Base-by-base conservation (phyloP, 2,329 filamentous ascomycete species). In the Berkeleyomyces rouxiae region DNA sequence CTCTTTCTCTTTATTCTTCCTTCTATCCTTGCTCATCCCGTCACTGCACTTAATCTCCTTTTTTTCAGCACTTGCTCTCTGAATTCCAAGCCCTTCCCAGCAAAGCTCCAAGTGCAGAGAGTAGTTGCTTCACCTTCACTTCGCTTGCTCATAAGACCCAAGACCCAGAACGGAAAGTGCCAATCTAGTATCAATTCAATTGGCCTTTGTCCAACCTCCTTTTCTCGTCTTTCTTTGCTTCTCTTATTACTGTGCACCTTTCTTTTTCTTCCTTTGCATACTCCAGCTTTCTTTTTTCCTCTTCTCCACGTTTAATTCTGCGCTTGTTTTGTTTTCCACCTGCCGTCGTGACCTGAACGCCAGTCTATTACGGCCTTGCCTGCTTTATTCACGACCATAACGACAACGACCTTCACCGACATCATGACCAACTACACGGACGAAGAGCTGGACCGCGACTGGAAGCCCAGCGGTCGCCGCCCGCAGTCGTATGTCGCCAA, bases 381-480 rank as follows among this genome's bases (percentile, higher is more conserved):
- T 16, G 42, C 37, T 47, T 42, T 58, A n/a, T 16, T 58, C n/a
- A 44, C 49, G 40, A 40, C 36, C 16, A 23, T 44, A 36, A 62
- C 60, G 51, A 44, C 60, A n/a, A 46, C 39, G 40, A 16, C 47
- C 59, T 42, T 51, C 59, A 55, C 36, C 60, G 31, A 68, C 68
- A 71, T 69, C 66, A 70, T 74, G 69, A 79, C 84, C 55, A 62
- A 59, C 57, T 65, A 51, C 49, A 64, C 65, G 67, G 85, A 88
- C 76, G 80, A 81, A 67, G 85, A 88, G 71, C 80, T 87, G 70
- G 83, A 89, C 71, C 81, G 81, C 70, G 84, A 88, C 75, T 92
- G 87, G 87, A 84, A 90, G 81, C 86, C 88, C 68, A 91, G 78
- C 71, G 82, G 81, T 71, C 80, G 80, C 70, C 86, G 89, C 67